Evolutionary conservation across 208 protist species (phyloP).

Genomic region (Wallacemonas sp.): DNA sequence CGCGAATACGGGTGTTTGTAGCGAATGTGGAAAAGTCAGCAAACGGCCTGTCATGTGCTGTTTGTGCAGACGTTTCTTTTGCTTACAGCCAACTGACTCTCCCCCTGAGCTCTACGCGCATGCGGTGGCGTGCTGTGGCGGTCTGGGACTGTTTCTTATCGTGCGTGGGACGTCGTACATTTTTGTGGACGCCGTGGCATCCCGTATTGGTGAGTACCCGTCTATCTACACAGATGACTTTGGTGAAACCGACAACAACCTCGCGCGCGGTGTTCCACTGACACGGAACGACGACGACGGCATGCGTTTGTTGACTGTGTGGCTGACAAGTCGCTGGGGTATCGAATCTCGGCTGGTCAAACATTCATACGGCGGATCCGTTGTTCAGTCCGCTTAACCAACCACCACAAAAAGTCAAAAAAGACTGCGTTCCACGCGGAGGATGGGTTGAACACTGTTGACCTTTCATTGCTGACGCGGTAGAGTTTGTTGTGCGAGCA

Average conservation of each 20-base stretch:
- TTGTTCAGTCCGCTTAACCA: neutral
- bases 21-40: constrained; percentile 27
- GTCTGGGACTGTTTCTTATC: constrained; percentile 53
- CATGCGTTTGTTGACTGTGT: constrained; percentile 37
- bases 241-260: constrained; percentile 35
- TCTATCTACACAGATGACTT: constrained; percentile 74
- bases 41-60: constrained; percentile 52
- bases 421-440: too few relatives aligned
- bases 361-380: constrained; percentile 10
- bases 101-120: constrained; percentile 59
- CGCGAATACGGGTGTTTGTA: constrained; percentile 12
- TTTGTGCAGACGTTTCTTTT: constrained; percentile 50
- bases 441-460: too few relatives aligned
- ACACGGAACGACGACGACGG: constrained; percentile 31
- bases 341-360: constrained; percentile 50
- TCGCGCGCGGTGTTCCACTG: constrained; percentile 31
- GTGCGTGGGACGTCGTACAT: constrained; percentile 28
- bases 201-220: constrained; percentile 18
- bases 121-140: constrained; percentile 41
- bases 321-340: constrained; percentile 68
- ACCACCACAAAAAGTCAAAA: too few relatives aligned
- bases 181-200: constrained; percentile 46
- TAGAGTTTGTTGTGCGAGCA: too few relatives aligned
- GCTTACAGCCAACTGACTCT: constrained; percentile 15
- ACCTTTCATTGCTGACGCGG: too few relatives aligned